Conservation (phyloP, 306 rosid genomes). For the barrel medic (Medicago truncatula) region DNA sequence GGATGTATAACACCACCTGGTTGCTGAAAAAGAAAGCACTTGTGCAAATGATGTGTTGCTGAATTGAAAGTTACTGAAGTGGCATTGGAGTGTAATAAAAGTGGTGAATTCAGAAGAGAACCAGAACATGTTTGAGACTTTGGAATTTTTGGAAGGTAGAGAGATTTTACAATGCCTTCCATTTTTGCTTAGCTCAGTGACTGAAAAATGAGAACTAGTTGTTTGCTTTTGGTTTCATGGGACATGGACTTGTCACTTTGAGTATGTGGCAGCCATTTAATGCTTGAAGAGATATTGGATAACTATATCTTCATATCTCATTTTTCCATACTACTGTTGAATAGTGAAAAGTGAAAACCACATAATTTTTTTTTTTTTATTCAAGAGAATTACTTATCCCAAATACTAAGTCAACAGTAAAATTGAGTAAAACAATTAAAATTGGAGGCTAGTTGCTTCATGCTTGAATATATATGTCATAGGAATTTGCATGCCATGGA, state of each 20-base stretch:
- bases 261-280: slow-evolving; percentile 63
- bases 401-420: neutral
- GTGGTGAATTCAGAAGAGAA: slow-evolving; percentile 39
- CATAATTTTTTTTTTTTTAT: too few species aligned
- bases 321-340: neutral
- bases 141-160: slow-evolving; percentile 52
- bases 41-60: slow-evolving; percentile 41
- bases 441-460: neutral
- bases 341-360: neutral
- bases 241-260: slow-evolving; percentile 22
- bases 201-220: neutral
- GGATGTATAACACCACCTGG: slow-evolving; percentile 26
- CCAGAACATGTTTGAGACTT: slow-evolving; percentile 40
- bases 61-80: slow-evolving; percentile 48
- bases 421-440: too few species aligned
- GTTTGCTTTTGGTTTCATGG: slow-evolving; percentile 13
- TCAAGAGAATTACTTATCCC: neutral
- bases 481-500: too few species aligned
- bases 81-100: slow-evolving; percentile 40
- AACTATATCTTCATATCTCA: slow-evolving; percentile 39
- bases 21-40: slow-evolving; percentile 47
- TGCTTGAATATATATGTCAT: too few species aligned
- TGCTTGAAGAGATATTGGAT: slow-evolving; percentile 55
- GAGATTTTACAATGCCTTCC: slow-evolving; percentile 56
- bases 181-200: slow-evolving; percentile 36